These are phyloP conservation scores for Blastobotrys serpentis DNA, from an alignment of 1,139 yeast genomes.

Conservation along the genomic window DNA sequence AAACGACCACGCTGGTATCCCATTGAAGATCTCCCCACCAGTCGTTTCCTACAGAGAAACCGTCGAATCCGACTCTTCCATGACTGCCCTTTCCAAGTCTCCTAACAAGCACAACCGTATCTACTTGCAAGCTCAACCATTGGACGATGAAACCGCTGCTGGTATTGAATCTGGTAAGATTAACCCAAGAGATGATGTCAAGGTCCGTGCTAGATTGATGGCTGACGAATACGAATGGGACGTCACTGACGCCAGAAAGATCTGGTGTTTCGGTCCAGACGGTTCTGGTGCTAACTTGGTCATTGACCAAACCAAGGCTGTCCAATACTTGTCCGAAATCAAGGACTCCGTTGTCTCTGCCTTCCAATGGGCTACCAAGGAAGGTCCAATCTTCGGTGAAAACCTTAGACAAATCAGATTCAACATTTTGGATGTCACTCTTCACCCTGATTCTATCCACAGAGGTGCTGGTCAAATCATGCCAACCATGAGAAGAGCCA, in stretches of 20 bases:
- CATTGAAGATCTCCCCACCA: conserved; percentile 96
- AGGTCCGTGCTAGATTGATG: conserved; percentile 97
- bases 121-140: conserved; percentile 95
- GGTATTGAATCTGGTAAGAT: conserved; percentile 94
- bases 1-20: conserved; percentile 99
- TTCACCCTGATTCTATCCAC: conserved; percentile 99
- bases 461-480: conserved; percentile 99
- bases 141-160: conserved; percentile 85
- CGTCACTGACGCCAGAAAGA: conserved; percentile 99
- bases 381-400: conserved; percentile 99
- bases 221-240: conserved; percentile 99
- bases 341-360: conserved; percentile 99
- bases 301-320: conserved; percentile 99
- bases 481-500: conserved; percentile 99
- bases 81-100: conserved; percentile 96
- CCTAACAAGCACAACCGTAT: conserved; percentile 99
- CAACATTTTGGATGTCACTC: conserved; percentile 98
- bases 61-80: conserved; percentile 88
- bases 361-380: conserved; percentile 99
- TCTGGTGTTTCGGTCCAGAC: conserved; percentile 99
- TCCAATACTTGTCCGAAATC: conserved; percentile 97
- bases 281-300: conserved; percentile 98
- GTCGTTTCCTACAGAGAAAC: conserved; percentile 99
- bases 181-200: conserved; percentile 96
- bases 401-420: conserved; percentile 92